Base-by-base conservation (phyloP, 768 basidiomycete genomes). In the Phylloporus rhodoxanthus region DNA sequence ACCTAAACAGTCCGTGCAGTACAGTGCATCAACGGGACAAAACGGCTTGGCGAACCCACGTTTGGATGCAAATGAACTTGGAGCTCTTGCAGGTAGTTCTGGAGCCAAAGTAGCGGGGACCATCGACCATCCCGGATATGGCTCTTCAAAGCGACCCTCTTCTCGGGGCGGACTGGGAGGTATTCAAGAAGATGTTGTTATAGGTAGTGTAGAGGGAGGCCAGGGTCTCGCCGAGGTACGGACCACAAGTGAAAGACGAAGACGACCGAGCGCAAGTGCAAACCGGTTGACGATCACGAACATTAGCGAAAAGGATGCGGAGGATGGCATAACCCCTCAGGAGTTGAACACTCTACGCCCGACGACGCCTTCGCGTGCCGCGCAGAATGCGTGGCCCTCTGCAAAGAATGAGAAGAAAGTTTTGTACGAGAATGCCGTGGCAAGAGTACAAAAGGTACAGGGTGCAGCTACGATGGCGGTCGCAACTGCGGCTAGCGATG, bases 331-430 rank as follows among this genome's bases (percentile, higher is more conserved):
- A 2, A 52, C 40, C 64, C 63, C 65, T 20, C 57, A 60, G 15
- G 40, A 28, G 2, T 25, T 46, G 23, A 48, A 30, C 29, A 52
- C 42, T 21, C 45, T 53, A 21, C 52, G 19, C 6, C 57, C 67
- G 50, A 34, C 64, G 48, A 56, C 66, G 20, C 54, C 65, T 48
- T 49, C 63, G 57, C 72, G 54, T 34, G 54, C 60, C 52, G 41
- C 47, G 3, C 52, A 43, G 32, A 63, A 47, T 28, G 30, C 20
- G 11, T 67, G 62, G 62, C 52, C 53, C 3, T 65, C 62, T 2
- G 76, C 75, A 4, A 77, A 75, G 54, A 69, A 75, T 39, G 77
- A 79, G 52, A 79, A 78, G 63, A 64, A 55, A 50, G 43, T 57
- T 34, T 10, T 67, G 42, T 67, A 76, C 32, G 70, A 76, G 25